phyloP scores from a whole-genome alignment of 768 basidiomycete genomes.

The Russula sp. region DNA sequence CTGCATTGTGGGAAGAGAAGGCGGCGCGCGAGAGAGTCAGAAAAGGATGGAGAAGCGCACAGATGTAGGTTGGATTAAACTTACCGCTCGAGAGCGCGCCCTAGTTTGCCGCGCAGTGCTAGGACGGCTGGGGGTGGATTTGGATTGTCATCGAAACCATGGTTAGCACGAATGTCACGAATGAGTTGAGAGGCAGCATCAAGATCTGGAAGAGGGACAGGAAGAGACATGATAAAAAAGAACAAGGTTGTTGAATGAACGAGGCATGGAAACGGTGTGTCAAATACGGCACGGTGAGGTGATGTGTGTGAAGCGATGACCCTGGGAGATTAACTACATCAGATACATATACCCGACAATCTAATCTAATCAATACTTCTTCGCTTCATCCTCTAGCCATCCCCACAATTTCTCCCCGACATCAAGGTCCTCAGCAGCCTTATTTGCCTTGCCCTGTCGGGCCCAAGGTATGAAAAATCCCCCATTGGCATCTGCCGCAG shows the following conservation, averaged over 20 bases:
- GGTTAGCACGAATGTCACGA: slow-evolving; percentile 5
- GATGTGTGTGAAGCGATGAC: background rate
- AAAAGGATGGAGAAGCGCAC: no score
- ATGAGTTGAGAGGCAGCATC: background rate
- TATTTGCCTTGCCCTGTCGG: slow-evolving; percentile 21
- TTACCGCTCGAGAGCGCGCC: slow-evolving; percentile 23
- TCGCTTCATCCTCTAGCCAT: slow-evolving; percentile 30
- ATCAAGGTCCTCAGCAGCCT: slow-evolving; percentile 24
- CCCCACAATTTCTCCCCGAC: slow-evolving; percentile 29
- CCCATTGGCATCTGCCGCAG: slow-evolving; percentile 36
- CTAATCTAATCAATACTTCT: slow-evolving; percentile 2
- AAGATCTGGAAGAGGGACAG: background rate
- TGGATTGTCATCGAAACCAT: slow-evolving; percentile 13
- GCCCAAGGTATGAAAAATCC: slow-evolving; percentile 32
- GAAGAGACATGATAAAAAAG: background rate
- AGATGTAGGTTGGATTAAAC: background rate
- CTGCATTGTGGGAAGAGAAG: slow-evolving; percentile 1
- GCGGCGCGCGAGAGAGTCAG: no score
- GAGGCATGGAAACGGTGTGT: no score
- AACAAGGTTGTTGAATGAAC: background rate
- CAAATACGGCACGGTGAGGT: no score
- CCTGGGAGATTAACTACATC: background rate
- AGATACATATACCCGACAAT: background rate
- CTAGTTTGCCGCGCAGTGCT: slow-evolving; percentile 16
- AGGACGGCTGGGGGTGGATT: background rate